phyloP scores from a whole-genome alignment of 208 protist genomes.

The Sergeia podlipaevii region DNA sequence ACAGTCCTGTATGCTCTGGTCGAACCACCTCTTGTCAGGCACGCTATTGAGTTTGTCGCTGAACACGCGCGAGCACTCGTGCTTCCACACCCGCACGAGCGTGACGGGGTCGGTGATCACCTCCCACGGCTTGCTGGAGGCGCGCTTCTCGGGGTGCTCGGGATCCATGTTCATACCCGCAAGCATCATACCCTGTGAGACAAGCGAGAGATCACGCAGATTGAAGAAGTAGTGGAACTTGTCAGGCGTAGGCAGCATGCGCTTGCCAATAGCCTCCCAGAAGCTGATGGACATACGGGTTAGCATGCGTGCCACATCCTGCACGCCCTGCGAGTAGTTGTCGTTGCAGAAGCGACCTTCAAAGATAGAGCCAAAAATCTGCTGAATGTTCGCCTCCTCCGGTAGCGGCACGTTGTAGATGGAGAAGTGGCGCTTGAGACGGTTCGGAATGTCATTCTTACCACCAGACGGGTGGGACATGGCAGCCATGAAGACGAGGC shows the following conservation, averaged over 20 bases:
- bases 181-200: constrained; percentile 95
- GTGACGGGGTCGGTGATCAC: constrained; percentile 65
- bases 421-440: constrained; percentile 97
- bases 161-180: constrained; percentile 83
- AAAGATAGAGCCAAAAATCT: constrained; percentile 92
- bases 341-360: constrained; percentile 89
- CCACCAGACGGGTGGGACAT: constrained; percentile 98
- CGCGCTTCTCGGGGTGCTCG: constrained; percentile 85
- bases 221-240: constrained; percentile 99
- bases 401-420: constrained; percentile 97
- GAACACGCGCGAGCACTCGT: constrained; percentile 97
- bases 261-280: constrained; percentile 85
- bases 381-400: constrained; percentile 92
- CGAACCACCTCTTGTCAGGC: constrained; percentile 96
- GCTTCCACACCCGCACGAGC: constrained; percentile 95
- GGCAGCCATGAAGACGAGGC: constrained; percentile 95
- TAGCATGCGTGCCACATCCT: constrained; percentile 86
- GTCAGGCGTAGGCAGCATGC: constrained; percentile 96
- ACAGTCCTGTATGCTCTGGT: constrained; percentile 85
- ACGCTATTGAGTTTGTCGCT: constrained; percentile 95
- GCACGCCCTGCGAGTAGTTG: constrained; percentile 78
- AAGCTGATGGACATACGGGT: constrained; percentile 93
- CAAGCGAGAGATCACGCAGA: constrained; percentile 95
- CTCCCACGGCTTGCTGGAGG: constrained; percentile 79
- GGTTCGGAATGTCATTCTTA: constrained; percentile 98